Evolutionary conservation across 1,139 yeast species (phyloP).

Genomic region (Nadsonia commutata): DNA sequence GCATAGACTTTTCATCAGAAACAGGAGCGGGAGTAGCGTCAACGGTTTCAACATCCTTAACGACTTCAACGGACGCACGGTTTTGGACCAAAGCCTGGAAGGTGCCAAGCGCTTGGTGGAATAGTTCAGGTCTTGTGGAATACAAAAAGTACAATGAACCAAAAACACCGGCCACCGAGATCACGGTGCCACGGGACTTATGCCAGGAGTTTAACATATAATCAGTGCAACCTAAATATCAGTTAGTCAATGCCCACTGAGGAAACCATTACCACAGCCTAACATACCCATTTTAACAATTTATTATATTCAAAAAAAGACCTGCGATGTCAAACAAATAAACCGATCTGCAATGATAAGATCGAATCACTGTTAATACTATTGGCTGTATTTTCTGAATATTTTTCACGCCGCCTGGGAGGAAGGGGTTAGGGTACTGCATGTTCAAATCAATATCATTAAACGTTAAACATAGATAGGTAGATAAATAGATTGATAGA

Average conservation of each 20-base stretch:
- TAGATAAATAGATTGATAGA: too few species aligned
- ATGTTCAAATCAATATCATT: too few species aligned
- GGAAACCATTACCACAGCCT: too few species aligned
- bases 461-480: too few species aligned
- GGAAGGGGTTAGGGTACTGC: too few species aligned
- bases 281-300: too few species aligned
- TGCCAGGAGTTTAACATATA: background rate
- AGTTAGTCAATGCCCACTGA: background rate
- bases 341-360: too few species aligned
- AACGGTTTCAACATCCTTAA: background rate
- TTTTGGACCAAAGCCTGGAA: background rate
- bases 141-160: background rate
- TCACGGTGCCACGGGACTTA: background rate
- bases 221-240: background rate
- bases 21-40: background rate
- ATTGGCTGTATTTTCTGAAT: too few species aligned
- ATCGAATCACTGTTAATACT: too few species aligned
- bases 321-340: too few species aligned
- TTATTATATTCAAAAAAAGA: too few species aligned
- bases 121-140: background rate
- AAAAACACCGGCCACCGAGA: background rate
- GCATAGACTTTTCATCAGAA: constrained; percentile 6
- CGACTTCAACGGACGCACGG: background rate
- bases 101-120: background rate
- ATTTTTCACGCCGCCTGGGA: too few species aligned